Conservation (phyloP, 495 filamentous ascomycete species). For the Cryomyces minteri region DNA sequence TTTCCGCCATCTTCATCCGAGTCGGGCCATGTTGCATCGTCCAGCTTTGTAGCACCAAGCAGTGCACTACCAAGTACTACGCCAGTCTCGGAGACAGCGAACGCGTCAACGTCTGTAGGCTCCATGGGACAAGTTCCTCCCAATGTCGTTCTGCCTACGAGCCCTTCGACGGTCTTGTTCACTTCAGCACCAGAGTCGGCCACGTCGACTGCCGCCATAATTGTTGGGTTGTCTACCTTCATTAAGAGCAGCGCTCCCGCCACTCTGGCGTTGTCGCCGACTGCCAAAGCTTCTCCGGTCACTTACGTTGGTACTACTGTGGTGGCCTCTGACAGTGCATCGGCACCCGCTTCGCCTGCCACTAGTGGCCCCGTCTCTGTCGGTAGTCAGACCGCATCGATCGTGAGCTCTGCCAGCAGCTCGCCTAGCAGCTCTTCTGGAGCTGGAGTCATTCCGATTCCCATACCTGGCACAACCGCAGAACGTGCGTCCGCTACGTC, state of each 20-base stretch:
- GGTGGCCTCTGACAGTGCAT: background rate
- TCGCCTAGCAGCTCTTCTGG: background rate
- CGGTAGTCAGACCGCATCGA: background rate
- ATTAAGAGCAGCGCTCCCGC: constrained; percentile 2
- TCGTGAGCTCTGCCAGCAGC: background rate
- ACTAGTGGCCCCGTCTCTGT: background rate
- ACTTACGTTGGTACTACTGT: background rate
- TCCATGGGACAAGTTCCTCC: background rate
- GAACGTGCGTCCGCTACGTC: background rate
- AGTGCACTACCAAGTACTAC: background rate
- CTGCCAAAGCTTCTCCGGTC: background rate
- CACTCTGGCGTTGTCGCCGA: background rate
- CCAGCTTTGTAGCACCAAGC: background rate
- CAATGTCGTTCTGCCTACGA: background rate
- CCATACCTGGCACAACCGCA: background rate
- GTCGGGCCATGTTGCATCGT: background rate
- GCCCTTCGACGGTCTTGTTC: background rate
- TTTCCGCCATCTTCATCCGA: background rate
- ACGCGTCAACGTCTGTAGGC: background rate
- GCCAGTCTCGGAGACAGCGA: background rate
- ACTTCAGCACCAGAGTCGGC: background rate
- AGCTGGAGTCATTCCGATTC: background rate
- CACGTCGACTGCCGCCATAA: constrained; percentile 1
- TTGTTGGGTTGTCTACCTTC: constrained; percentile 6
- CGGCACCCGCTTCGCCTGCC: background rate